Percentiles rank a stretch among this genome's conserved stretches.
Conservation (phyloP, 768 basidiomycete species). For the Phanerodontia chrysosporium region DNA sequence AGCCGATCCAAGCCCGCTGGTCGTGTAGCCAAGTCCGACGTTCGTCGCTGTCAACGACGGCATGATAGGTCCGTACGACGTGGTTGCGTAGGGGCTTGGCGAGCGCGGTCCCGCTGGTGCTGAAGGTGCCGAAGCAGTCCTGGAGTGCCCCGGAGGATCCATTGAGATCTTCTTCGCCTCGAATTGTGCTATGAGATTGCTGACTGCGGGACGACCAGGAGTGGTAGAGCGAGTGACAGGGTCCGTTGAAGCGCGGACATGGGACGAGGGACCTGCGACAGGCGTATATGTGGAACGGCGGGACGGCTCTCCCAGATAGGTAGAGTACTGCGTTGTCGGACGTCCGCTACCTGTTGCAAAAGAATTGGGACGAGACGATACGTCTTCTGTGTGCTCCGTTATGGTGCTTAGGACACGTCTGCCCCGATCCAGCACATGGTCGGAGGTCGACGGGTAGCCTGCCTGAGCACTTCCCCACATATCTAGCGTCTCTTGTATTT, state of each 20-base stretch:
- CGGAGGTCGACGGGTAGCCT: slow-evolving; percentile 19
- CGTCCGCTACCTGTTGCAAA: slow-evolving; percentile 22
- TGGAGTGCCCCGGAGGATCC: slow-evolving; percentile 39
- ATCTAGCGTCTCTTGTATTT: slow-evolving; percentile 57
- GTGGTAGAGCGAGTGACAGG: slow-evolving; percentile 43
- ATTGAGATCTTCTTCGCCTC: slow-evolving; percentile 42
- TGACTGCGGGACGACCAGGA: slow-evolving; percentile 14
- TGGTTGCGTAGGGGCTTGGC: slow-evolving; percentile 31
- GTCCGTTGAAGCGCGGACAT: slow-evolving; percentile 59
- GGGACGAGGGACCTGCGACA: slow-evolving; percentile 37
- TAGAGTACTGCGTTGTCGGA: slow-evolving; percentile 33
- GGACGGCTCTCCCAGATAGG: slow-evolving; percentile 34
- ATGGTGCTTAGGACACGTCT: slow-evolving; percentile 66
- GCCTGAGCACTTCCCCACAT: slow-evolving; percentile 44
- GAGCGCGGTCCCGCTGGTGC: slow-evolving; percentile 34
- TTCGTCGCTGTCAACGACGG: slow-evolving; percentile 35
- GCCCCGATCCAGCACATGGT: slow-evolving; percentile 37
- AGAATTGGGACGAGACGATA: slow-evolving; percentile 52
- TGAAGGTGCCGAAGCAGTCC: slow-evolving; percentile 39
- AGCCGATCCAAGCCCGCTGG: slow-evolving; percentile 32
- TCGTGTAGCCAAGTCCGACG: slow-evolving; percentile 31
- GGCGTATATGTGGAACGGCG: slow-evolving; percentile 44
- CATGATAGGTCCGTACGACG: slow-evolving; percentile 34
- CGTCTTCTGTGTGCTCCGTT: slow-evolving; percentile 72
- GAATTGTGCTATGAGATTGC: slow-evolving; percentile 71